Base-by-base conservation (phyloP, 2,329 filamentous ascomycete genomes). In the Endocalyx cinctus region DNA sequence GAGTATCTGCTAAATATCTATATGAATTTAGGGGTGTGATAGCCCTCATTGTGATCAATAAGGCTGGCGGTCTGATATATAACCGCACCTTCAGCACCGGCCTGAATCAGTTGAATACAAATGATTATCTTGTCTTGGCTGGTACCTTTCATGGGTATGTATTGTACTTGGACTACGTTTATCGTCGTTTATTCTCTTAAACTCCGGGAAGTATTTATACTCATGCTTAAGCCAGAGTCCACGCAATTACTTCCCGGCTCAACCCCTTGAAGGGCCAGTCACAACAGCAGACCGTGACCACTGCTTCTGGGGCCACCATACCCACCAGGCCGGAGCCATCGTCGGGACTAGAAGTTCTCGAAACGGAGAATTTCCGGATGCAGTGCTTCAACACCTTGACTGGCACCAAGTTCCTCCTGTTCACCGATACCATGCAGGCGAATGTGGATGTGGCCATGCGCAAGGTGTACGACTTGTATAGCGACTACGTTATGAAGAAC, bases 401-500 rank as follows among this genome's bases (percentile, higher is more conserved):
- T 3, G 92, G 92, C 19, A 90, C 82, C 38, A 98, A 98, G 62
- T 98, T 98, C 59, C 66, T 98, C 25, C 72, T 98, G 34, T 96
- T 98, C 59, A 96, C 92, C 35, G 92, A 97, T 62, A 79, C 77
- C 12, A 79, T 87, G 45, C 89, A 94, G 66, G 77, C 82, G 30
- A 94, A 94, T 54, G 82, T 94, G 25, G 92, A 97, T 51, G 72
- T 78, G 10, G 83, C 90, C 27, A 81, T 95, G 48, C 75, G 79
- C 56, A 84, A 79, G 59, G 82, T 96, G 51, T 97, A 98, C 60
- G 92, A 97, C 59, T 66, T 97, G 33, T 98, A 97, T 66, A 77
- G 87, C 31, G 92, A 98, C 62, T 97, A 87, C 59, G 92, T 98
- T 48, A 97, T 96, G 87, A 98, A 97, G 72, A 98, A 98, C 60